Evolutionary conservation across 768 basidiomycete species (phyloP).

Genomic region (Hebeloma cylindrosporum): DNA sequence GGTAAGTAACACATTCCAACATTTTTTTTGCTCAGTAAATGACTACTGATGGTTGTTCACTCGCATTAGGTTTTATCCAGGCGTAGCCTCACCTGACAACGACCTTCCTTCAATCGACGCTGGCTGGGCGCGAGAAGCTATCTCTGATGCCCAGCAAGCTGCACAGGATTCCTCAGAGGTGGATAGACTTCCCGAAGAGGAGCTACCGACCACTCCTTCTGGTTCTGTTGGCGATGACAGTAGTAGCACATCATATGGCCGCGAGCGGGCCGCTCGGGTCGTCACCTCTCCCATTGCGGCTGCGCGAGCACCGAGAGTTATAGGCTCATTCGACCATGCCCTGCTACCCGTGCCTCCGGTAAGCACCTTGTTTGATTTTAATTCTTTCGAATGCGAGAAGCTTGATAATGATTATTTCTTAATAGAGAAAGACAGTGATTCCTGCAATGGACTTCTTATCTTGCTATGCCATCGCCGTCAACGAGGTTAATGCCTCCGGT

Average conservation of each 20-base stretch:
- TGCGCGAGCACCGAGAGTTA: constrained; percentile 45
- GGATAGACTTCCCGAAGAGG: neutral
- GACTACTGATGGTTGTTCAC: neutral
- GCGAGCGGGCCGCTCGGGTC: constrained; percentile 1
- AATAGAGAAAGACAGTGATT: constrained; percentile 78
- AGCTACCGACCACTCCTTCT: neutral
- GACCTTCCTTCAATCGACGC: constrained; percentile 32
- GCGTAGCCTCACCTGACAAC: constrained; percentile 33
- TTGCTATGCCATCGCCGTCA: constrained; percentile 93
- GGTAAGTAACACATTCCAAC: constrained; percentile 42
- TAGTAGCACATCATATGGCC: neutral
- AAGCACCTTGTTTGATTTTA: constrained; percentile 26
- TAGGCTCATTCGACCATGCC: constrained; percentile 79
- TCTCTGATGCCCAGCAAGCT: constrained; percentile 15
- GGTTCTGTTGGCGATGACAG: neutral
- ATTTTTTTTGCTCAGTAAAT: neutral
- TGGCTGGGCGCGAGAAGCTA: constrained; percentile 21
- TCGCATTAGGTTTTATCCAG: constrained; percentile 47
- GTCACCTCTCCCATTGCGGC: constrained; percentile 15
- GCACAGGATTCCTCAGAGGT: constrained; percentile 6
- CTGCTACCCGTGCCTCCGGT: constrained; percentile 83
- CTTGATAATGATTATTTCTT: neutral
- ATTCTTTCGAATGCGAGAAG: neutral
- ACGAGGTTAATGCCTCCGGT: constrained; percentile 92
- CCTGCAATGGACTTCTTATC: constrained; percentile 93